A percentile compares a stretch with the other conserved stretches of the same genome.
These are phyloP conservation scores for Apiospora koreana DNA, from an alignment of 2,329 filamentous ascomycete species.

Conservation along the genomic window DNA sequence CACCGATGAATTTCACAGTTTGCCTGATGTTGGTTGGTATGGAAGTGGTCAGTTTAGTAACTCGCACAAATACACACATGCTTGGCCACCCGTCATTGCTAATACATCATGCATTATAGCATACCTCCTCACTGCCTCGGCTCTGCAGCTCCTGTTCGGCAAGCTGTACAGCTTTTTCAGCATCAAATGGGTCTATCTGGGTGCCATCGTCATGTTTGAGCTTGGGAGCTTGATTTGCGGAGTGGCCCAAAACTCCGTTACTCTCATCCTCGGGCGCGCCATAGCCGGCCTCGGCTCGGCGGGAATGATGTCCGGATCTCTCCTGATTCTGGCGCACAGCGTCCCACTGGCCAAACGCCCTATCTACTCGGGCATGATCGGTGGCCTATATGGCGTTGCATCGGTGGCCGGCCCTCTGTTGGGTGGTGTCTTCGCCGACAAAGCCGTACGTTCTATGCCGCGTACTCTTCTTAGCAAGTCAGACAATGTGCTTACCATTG, in stretches of 20 bases:
- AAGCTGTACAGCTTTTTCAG: conserved; percentile 43
- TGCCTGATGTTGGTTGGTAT: conserved; percentile 50
- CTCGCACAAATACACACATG: neutral
- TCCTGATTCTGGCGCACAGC: neutral
- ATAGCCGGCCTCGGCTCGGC: conserved; percentile 37
- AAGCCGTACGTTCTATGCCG: conserved; percentile 26
- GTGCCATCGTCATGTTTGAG: conserved; percentile 37
- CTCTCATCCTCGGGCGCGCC: conserved; percentile 37
- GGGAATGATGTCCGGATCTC: conserved; percentile 26
- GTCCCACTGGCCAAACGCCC: conserved; percentile 21
- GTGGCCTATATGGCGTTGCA: conserved; percentile 42
- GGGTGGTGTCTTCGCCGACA: conserved; percentile 34
- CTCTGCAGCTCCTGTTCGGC: conserved; percentile 38
- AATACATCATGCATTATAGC: conserved; percentile 22
- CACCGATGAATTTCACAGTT: conserved; percentile 39
- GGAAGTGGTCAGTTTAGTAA: conserved; percentile 32
- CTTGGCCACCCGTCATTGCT: neutral
- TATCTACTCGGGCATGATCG: conserved; percentile 25
- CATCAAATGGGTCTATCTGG: conserved; percentile 37
- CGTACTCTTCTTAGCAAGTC: neutral
- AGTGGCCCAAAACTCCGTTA: conserved; percentile 31
- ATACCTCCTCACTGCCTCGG: conserved; percentile 40
- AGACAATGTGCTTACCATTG: too few species aligned
- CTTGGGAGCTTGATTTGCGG: conserved; percentile 38
- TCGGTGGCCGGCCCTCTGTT: conserved; percentile 33